Evolutionary conservation across 352 stramenopile genomes (phyloP), one percentile per base, ranked within the genome.

Genomic region (Elongisporangium senticosum): DNA sequence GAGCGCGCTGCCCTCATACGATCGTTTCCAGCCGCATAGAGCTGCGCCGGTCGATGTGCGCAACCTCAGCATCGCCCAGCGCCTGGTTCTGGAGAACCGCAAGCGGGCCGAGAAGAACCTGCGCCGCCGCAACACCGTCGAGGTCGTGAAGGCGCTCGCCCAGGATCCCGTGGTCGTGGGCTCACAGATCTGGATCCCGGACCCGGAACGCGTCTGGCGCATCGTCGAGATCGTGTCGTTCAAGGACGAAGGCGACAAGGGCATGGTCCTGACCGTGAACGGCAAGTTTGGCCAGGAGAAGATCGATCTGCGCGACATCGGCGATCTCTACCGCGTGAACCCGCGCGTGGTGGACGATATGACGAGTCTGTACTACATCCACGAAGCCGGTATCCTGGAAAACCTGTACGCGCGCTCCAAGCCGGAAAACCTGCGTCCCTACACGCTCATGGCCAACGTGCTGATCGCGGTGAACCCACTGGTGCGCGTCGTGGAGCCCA

Each of bases 371-470:
- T 95, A 95, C 72, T 95, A 92, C 69, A 95, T 95, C 69, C 86
- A 95, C 70, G 86, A 95, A 64, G 83, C 86, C 24, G 86, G 86
- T 24, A 91, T 95, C 56, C 60, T 95, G 1, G 81, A 89, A 59
- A 95, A 95, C 64, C 62, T 95, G 20, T 71, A 80, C 49, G 81
- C 83, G 53, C 81, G 86, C 54, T 87, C 78, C 53, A 87, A 85
- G 60, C 63, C 74, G 5, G 83, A 89, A 51, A 86, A 91, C 62
- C 63, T 92, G 59, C 71, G 83, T 10, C 86, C 86, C 21, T 95
- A 95, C 63, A 93, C 86, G 67, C 80, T 93, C 65, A 95, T 95
- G 86, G 86, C 86, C 60, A 95, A 95, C 58, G 86, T 95, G 53
- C 70, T 95, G 17, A 91, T 95, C 51, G 86, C 86, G 7, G 86